phyloP scores from a whole-genome alignment of 2,329 filamentous ascomycete genomes.

The Xylaria sp. region DNA sequence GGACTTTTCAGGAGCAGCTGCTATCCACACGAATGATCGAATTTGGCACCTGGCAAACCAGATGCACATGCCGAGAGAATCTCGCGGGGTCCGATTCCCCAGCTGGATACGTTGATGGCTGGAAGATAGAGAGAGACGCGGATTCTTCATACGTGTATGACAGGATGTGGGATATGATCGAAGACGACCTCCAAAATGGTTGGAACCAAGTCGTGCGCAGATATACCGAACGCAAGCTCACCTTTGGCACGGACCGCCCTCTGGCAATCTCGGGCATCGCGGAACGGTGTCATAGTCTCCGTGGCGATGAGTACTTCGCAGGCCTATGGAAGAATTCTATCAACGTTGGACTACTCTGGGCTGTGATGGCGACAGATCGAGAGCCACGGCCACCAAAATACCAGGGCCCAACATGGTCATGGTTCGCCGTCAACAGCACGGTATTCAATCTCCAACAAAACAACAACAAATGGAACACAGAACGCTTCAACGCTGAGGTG shows the following conservation, averaged over 20 bases:
- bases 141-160: background rate
- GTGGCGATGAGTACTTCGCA: background rate
- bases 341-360: background rate
- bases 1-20: background rate
- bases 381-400: background rate
- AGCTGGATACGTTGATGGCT: background rate
- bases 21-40: background rate
- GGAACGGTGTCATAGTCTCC: background rate
- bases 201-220: background rate
- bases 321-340: background rate
- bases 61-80: background rate
- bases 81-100: background rate
- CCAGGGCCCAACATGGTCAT: background rate
- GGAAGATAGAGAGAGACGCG: background rate
- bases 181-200: background rate
- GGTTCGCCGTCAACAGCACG: background rate
- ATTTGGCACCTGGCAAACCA: background rate
- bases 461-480: background rate
- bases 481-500: background rate
- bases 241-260: background rate
- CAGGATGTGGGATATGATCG: background rate
- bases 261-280: background rate
- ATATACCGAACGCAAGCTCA: background rate
- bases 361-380: background rate
- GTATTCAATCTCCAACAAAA: background rate